These are phyloP conservation scores for Nakazawaea populi DNA, from an alignment of 805 yeast species.

Conservation along the genomic window DNA sequence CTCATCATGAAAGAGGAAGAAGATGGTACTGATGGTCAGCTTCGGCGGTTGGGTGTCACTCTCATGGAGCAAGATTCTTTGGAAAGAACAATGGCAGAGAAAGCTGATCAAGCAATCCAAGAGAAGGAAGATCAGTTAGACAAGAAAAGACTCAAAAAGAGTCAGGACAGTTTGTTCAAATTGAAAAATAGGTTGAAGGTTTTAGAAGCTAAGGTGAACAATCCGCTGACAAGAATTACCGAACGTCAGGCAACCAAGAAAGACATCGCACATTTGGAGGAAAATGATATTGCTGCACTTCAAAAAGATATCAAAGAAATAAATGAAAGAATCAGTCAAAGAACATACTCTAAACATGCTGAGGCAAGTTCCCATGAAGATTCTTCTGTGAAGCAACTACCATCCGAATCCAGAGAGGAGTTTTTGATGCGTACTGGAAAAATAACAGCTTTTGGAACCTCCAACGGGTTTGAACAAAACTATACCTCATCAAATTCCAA, in stretches of 20 bases:
- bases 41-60: conserved; percentile 42
- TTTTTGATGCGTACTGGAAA: conserved; percentile 84
- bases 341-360: conserved; percentile 18
- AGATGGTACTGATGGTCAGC: conserved; percentile 10
- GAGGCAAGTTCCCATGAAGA: conserved; percentile 9
- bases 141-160: conserved; percentile 64
- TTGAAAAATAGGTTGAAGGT: conserved; percentile 35
- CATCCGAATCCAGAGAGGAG: conserved; percentile 77
- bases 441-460: conserved; percentile 86
- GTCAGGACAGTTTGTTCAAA: conserved; percentile 42
- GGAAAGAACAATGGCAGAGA: conserved; percentile 65
- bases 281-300: conserved; percentile 47
- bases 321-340: conserved; percentile 32
- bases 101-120: conserved; percentile 59
- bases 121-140: conserved; percentile 70
- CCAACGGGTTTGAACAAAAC: conserved; percentile 48
- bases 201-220: conserved; percentile 42
- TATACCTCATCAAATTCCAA: conserved; percentile 18
- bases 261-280: conserved; percentile 47
- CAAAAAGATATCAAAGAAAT: conserved; percentile 61
- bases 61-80: conserved; percentile 74
- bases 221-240: conserved; percentile 58
- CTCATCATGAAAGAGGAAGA: background rate
- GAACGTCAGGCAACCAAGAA: conserved; percentile 47
- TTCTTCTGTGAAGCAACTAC: conserved; percentile 32